Evolutionary conservation across 495 filamentous ascomycete genomes (phyloP), one percentile per base, ranked within the genome.

Genomic region (Lepraria neglecta): DNA sequence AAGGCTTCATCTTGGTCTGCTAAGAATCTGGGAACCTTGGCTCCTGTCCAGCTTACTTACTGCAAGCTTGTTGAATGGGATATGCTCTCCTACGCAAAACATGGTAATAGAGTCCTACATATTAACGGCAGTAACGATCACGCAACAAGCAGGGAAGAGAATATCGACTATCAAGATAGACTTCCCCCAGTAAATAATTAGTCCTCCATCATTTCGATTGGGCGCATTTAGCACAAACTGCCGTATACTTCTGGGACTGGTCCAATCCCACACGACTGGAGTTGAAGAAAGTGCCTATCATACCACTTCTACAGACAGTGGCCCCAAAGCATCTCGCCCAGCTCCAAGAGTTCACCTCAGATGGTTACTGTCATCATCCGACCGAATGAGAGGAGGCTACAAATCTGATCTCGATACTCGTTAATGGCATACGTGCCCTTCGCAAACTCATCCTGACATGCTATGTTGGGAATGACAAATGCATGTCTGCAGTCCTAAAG

Each of bases 221-320:
- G 53, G 53, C 38, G 3, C n/a, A 56, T 38, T 56, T 31, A 6
- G 27, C n/a, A 2, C 0, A 9, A 0, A 28, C 19, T 9, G 21
- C 35, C 11, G 6, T 19, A 14, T 21, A 4, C 14, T 56, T 56
- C 38, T 56, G 33, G 53, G 38, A 56, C 33, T 56, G 53, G 53
- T n/a, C 33, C 10, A 56, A 43, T 2, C n/a, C 38, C 4, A 19
- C n/a, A 3, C 12, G 3, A 11, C 9, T 56, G 33, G 33, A 43
- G 24, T 19, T 56, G 1, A 24, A 5, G 21, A 17, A 38, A 14
- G 38, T 56, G 10, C 38, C 33, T 5, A 42, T 56, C 24, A n/a
- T 40, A 6, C n/a, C 6, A 1, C 42, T 56, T 30, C 17, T 42
- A 6, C 3, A 38, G 7, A 43, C n/a, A 15, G 53, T 56, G 7